Base-by-base conservation (phyloP, 2,329 filamentous ascomycete species). In the Chaetomiaceae sp. region DNA sequence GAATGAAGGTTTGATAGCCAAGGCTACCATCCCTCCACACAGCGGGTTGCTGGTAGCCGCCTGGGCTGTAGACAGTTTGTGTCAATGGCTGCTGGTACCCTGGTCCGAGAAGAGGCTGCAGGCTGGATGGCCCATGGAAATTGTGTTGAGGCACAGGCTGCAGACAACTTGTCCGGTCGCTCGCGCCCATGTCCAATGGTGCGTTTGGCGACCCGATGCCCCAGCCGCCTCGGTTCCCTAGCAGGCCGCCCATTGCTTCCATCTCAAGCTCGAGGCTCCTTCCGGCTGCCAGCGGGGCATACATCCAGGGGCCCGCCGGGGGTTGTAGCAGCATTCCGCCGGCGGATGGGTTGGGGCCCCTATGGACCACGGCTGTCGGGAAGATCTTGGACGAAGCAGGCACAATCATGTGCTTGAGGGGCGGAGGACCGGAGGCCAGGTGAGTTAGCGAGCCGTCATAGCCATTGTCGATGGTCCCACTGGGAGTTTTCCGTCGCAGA, bases 401-500 rank as follows among this genome's bases (percentile, higher is more conserved):
- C 23, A 95, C 73, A 17, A 93, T 75, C 65, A 96, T 82, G 65
- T 96, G 90, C 69, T 96, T 96, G 41, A 82, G 74, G 1, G 88
- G 85, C 33, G 87, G 88, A 5, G 86, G 85, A 33, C 87, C 86
- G 31, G 84, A 81, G 9, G 78, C 82, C 60, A 85, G 81, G 63
- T 89, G 86, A 19, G 84, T 77, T 1, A 85, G 83, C 5, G 87
- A 88, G 27, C 87, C 89, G 75, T 97, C 91, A 63, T 96, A 96
- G 10, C 89, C 90, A 48, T 88, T 89, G 58, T 92, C 86, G 55
- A 97, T 79, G 33, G 90, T 96, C n/a, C 92, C 93, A 63, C 85
- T 92, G 4, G 92, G 93, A 8, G 92, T 97, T 69, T 97, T 97
- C 58, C 92, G 82, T 58, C 92, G 83, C 50, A 96, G 75, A 60